Percentiles rank a stretch among this genome's conserved stretches.
These are phyloP conservation scores for Dysphania ambrosioides DNA, from an alignment of 148 eudicot genomes.

Conservation along the genomic window DNA sequence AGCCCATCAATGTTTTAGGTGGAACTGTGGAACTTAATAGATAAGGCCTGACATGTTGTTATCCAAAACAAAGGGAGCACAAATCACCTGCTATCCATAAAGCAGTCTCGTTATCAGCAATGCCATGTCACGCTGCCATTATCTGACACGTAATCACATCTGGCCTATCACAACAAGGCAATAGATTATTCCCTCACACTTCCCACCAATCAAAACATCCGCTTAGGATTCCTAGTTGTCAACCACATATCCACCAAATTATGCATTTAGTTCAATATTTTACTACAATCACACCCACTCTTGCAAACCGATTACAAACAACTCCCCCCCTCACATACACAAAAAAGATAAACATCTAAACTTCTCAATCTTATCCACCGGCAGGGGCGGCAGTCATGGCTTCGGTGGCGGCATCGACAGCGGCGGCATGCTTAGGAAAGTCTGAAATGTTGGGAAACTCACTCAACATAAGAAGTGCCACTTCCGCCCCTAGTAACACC, in stretches of 20 bases:
- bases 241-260: conserved; percentile 52
- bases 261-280: conserved; percentile 43
- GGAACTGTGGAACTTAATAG: too few relatives aligned
- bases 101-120: conserved; percentile 13
- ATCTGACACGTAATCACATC: conserved; percentile 34
- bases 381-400: conserved; percentile 44
- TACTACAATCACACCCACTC: conserved; percentile 9
- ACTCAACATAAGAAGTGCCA: conserved; percentile 41
- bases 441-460: conserved; percentile 69
- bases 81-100: conserved; percentile 22
- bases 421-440: conserved; percentile 54
- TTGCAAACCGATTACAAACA: not conserved
- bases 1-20: not conserved
- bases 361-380: not conserved
- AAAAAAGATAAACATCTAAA: not conserved
- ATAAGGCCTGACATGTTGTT: too few relatives aligned
- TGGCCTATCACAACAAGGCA: conserved; percentile 20
- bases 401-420: conserved; percentile 60
- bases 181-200: conserved; percentile 8
- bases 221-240: conserved; percentile 21
- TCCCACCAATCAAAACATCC: conserved; percentile 30
- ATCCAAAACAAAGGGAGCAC: conserved; percentile 36
- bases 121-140: conserved; percentile 27
- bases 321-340: too few relatives aligned
- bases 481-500: conserved; percentile 35